Base-by-base conservation (phyloP, 1,139 yeast genomes). In the Candida anutae region DNA sequence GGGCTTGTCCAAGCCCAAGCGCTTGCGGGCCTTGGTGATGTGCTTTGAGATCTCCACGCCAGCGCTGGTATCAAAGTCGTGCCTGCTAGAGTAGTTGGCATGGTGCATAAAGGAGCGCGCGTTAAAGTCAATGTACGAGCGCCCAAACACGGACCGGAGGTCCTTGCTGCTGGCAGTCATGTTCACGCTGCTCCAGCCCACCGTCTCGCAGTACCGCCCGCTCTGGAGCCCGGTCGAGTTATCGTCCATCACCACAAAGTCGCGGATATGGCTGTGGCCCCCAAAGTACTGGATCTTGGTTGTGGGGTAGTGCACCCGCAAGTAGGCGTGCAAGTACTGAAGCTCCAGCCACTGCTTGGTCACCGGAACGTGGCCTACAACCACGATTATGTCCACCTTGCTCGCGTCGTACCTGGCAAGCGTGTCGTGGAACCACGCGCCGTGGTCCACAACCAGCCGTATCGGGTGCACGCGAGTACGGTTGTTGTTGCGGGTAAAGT, bases 221-320 rank as follows among this genome's bases (percentile, higher is more conserved):
- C 95, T 82, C 53, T 88, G 94, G 16, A 90, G 53, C 0, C 79
- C 95, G 0, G 84, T 74, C 17, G 93, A 72, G 30, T 58, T 60
- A 2, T 60, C 55, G 48, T 90, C 98, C 34, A 75, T 65, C 4
- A 75, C 61, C 5, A 72, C 67, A 50, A 79, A 88, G 53, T 90
- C 97, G 37, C 98, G 65, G 21, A 90, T 76, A 50, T 90, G 98
- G 23, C 94, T 77, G 53, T 90, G 98, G 1, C 97, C 98, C 1
- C 97, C 97, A 50, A 90, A 78, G 46, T 82, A 82, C 46, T 85
- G 95, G 28, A 90, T 82, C 1, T 77, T 64, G 0, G 70, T 67
- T 16, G 62, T 46, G 2, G 94, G 88, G 44, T 71, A 79, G 21
- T 52, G 61, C 14, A 49, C 36, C 30, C 97, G 67, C 23, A 90